Percentiles rank a stretch among this genome's conserved stretches.
Evolutionary conservation across 306 rosid genomes (phyloP).

Genomic region (Carpinus viminea): DNA sequence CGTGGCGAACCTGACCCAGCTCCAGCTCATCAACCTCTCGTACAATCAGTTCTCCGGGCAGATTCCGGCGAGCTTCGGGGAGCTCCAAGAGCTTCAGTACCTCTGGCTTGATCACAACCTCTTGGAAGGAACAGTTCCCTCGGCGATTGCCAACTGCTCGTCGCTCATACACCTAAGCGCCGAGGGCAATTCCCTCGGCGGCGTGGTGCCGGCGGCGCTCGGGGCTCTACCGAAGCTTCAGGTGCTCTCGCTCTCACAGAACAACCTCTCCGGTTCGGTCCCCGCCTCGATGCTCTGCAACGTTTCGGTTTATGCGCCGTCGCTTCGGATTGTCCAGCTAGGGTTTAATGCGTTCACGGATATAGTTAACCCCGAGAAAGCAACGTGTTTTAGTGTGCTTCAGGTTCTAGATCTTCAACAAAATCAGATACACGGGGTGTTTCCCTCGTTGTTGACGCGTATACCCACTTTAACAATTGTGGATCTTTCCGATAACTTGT

Average conservation of each 20-base stretch:
- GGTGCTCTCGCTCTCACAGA: slow-evolving; percentile 73
- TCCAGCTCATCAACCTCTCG: slow-evolving; percentile 82
- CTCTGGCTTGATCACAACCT: slow-evolving; percentile 87
- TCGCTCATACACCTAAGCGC: slow-evolving; percentile 80
- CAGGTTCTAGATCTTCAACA: slow-evolving; percentile 73
- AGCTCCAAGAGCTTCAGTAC: slow-evolving; percentile 69
- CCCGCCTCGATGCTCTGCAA: slow-evolving; percentile 81
- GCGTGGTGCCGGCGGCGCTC: slow-evolving; percentile 83
- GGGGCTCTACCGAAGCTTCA: slow-evolving; percentile 76
- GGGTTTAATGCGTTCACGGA: slow-evolving; percentile 82
- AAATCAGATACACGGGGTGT: slow-evolving; percentile 56
- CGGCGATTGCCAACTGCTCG: slow-evolving; percentile 82
- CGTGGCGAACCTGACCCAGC: slow-evolving; percentile 49
- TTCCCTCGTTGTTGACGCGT: slow-evolving; percentile 75
- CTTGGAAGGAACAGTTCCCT: slow-evolving; percentile 75
- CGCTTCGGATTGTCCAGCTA: slow-evolving; percentile 74
- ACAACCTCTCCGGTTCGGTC: slow-evolving; percentile 70
- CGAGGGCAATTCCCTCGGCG: slow-evolving; percentile 72
- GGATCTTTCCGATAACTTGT: slow-evolving; percentile 67
- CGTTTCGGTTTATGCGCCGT: slow-evolving; percentile 57
- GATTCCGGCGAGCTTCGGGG: slow-evolving; percentile 78
- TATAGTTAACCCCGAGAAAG: slow-evolving; percentile 49
- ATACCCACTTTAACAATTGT: slow-evolving; percentile 50
- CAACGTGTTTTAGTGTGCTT: slow-evolving; percentile 62
- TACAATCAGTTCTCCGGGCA: slow-evolving; percentile 67